Percentiles rank a stretch among this genome's conserved stretches.
These are phyloP conservation scores for Phialophora macrospora DNA, from an alignment of 2,329 filamentous ascomycete species.

Conservation along the genomic window DNA sequence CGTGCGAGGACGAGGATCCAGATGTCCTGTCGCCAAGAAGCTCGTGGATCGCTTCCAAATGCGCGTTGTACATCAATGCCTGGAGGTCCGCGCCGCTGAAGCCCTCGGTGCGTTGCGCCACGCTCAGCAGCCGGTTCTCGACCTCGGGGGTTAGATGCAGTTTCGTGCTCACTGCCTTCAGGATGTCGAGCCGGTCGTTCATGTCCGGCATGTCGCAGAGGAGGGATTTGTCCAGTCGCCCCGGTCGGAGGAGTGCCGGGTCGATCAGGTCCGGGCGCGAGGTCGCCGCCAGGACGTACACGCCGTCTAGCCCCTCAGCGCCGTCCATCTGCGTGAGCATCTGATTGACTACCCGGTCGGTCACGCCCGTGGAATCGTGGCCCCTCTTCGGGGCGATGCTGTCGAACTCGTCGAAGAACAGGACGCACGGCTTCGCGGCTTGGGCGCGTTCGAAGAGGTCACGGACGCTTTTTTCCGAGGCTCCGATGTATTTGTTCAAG, in stretches of 20 bases:
- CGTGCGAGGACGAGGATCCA: conserved; percentile 22
- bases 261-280: conserved; percentile 94
- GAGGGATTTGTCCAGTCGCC: conserved; percentile 88
- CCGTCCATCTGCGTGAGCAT: conserved; percentile 98
- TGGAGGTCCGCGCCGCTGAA: conserved; percentile 95
- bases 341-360: conserved; percentile 97
- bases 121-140: conserved; percentile 67
- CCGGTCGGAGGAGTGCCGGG: conserved; percentile 86
- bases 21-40: conserved; percentile 66
- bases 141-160: conserved; percentile 74
- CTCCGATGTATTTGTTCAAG: conserved; percentile 98
- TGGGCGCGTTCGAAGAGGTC: conserved; percentile 92
- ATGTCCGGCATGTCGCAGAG: conserved; percentile 84
- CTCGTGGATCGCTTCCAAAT: conserved; percentile 95
- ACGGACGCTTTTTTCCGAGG: conserved; percentile 92
- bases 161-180: conserved; percentile 80
- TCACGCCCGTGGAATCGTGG: conserved; percentile 97
- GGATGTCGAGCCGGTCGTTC: conserved; percentile 85
- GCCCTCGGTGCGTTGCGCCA: conserved; percentile 80
- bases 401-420: conserved; percentile 99
- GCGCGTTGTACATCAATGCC: conserved; percentile 92
- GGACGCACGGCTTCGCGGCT: conserved; percentile 87
- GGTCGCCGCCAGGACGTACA: conserved; percentile 95
- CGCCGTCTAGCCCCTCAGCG: conserved; percentile 89
- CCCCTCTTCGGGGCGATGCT: conserved; percentile 96